Base-by-base conservation (phyloP, 805 yeast species). In the Cyberlindnera samutprakarnensis region DNA sequence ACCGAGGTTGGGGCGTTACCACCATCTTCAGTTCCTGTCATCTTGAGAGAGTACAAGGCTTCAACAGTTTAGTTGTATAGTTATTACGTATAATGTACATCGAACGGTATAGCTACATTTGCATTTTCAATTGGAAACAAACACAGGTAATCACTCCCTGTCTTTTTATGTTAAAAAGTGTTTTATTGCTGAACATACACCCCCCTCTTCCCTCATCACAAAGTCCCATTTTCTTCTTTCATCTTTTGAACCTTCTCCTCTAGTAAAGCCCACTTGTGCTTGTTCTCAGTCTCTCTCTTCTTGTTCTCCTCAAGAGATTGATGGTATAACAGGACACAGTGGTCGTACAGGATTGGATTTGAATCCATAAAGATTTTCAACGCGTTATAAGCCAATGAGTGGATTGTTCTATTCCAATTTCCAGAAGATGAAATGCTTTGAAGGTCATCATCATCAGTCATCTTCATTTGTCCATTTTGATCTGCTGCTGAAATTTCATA, bases 1-100 rank as follows among this genome's bases (percentile, higher is more conserved):
- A 92, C 97, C 2, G 98, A 92, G 57, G 75, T 90, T 42, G 98
- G 98, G 18, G 85, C 95, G 3, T 68, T 92, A 44, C 98, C 98
- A 9, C 95, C 98, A 26, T 82, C 94, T n/a, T 86, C 97, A 2
- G 97, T 92, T 36, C 98, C 98, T 18, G 97, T 92, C 30, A 85
- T 92, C 39, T 64, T 92, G 47, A 75, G 97, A 60, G 98, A 92
- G 58, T 92, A 90, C 58, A 85, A 86, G 27, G 37, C 46, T 5
- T 30, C 38, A n/a, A n/a, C n/a, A n/a, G n/a, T n/a, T n/a, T n/a
- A n/a, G n/a, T n/a, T n/a, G n/a, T n/a, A n/a, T n/a, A n/a, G n/a
- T n/a, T n/a, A n/a, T n/a, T n/a, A n/a, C n/a, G n/a, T n/a, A n/a
- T n/a, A n/a, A n/a, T n/a, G n/a, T n/a, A n/a, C n/a, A n/a, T n/a